These are phyloP conservation scores for Populus davidiana DNA, from an alignment of 345 rosid genomes.

Conservation along the genomic window DNA sequence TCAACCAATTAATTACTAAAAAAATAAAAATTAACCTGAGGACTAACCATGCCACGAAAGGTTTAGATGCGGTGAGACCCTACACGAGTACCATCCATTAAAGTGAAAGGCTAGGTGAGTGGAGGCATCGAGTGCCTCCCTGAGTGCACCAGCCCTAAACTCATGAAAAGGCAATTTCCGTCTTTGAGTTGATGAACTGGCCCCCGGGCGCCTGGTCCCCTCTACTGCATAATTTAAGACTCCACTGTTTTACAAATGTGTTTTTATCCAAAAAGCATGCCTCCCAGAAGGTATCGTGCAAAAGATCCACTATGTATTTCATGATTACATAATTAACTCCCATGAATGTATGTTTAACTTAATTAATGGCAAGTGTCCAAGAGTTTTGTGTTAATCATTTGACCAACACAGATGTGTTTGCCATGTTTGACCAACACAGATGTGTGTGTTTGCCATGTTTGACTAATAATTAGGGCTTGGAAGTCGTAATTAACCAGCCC, in stretches of 20 bases:
- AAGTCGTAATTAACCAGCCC: background rate
- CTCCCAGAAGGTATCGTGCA: background rate
- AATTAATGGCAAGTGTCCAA: background rate
- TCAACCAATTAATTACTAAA: background rate
- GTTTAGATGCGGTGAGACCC: background rate
- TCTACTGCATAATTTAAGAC: background rate
- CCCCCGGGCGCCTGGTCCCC: background rate
- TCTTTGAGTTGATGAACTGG: slow-evolving; percentile 6
- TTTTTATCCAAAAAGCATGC: slow-evolving; percentile 12
- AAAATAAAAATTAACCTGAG: background rate
- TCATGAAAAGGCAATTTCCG: slow-evolving; percentile 10
- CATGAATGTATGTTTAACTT: slow-evolving; percentile 8
- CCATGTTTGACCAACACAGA: background rate
- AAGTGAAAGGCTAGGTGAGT: background rate
- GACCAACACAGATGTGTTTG: background rate
- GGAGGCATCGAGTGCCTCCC: slow-evolving; percentile 14
- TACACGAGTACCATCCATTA: background rate
- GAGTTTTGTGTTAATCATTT: background rate
- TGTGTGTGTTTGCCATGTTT: too few species aligned
- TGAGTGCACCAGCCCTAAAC: background rate
- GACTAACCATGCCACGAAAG: background rate
- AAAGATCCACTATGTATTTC: slow-evolving; percentile 18
- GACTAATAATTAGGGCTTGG: background rate
- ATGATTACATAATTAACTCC: slow-evolving; percentile 22
- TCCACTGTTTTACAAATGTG: background rate